Base-by-base conservation (phyloP, 805 yeast species). In the Teunomyces kruisii region DNA sequence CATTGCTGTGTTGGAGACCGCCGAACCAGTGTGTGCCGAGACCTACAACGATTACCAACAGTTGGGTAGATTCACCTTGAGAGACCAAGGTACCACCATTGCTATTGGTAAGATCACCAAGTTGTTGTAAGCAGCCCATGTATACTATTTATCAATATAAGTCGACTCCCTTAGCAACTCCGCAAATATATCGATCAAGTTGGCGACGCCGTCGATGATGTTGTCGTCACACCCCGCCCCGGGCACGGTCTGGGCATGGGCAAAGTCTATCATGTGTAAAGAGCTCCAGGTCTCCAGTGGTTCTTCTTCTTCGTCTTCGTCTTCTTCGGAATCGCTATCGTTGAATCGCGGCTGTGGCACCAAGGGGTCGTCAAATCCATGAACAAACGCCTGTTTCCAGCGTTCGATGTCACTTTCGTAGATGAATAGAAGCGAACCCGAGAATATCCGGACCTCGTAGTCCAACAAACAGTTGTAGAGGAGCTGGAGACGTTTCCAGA, bases 81-180 rank as follows among this genome's bases (percentile, higher is more conserved):
- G 99, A 79, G 99, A 94, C 72, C 98, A 94, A 75, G 99, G 98
- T 65, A 83, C 83, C 51, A 94, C 99, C 43, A 91, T 94, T 71
- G 99, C 99, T 54, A 94, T 94, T 68, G 99, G 99, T 72, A 91
- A 92, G 72, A 89, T 94, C 60, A 88, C 96, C 48, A 92, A 92
- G 74, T 74, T 94, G 53, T 74, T 90, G 67, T 84, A 79, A 35
- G 19, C n/a, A 14, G 17, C 13, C 22, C 17, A 36, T 28, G 40
- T 27, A 28, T 27, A 37, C n/a, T 27, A 14, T 26, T 37, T 17
- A 26, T 37, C 19, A 37, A 37, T 26, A 27, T 15, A 37, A 26
- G 38, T 35, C 26, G 32, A 30, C 37, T 52, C 52, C 28, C 48
- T 30, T 33, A 52, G 32, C 39, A 66, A 44, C 3, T 47, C 45